These are phyloP conservation scores for Calvatia gigantea DNA, from an alignment of 768 basidiomycete species.

Conservation along the genomic window DNA sequence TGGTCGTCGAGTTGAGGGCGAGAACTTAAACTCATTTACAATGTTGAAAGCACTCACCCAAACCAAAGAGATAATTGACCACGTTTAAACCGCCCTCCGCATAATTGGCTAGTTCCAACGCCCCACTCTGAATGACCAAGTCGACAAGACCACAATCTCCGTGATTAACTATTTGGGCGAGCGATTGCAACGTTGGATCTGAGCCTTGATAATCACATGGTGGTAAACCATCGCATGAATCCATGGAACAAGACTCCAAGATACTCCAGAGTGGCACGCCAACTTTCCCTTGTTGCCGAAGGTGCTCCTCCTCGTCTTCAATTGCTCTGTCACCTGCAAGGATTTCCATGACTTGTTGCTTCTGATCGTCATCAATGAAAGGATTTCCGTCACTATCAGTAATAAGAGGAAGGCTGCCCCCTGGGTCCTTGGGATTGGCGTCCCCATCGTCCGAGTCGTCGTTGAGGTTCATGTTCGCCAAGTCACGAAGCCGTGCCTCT, in stretches of 20 bases:
- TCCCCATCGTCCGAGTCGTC: slow-evolving; percentile 8
- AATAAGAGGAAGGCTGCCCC: background rate
- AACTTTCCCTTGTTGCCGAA: slow-evolving; percentile 7
- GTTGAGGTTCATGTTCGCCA: slow-evolving; percentile 22
- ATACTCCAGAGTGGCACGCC: background rate
- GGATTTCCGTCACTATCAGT: background rate
- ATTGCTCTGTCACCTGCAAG: slow-evolving; percentile 17
- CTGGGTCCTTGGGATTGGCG: background rate
- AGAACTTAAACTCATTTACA: background rate
- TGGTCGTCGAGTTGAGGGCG: background rate
- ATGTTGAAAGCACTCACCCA: background rate
- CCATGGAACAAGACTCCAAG: background rate
- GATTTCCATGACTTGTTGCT: slow-evolving; percentile 5
- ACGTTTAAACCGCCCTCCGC: background rate
- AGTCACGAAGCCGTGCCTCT: slow-evolving; percentile 32
- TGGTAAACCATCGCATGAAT: background rate
- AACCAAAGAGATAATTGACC: background rate
- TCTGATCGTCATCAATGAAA: slow-evolving; percentile 7
- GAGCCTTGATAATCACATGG: background rate
- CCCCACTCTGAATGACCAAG: slow-evolving; percentile 1
- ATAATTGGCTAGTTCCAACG: slow-evolving; percentile 10
- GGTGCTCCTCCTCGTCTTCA: slow-evolving; percentile 27
- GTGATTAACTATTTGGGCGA: slow-evolving; percentile 3
- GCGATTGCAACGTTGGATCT: slow-evolving; percentile 2
- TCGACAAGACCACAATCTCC: slow-evolving; percentile 2